These are phyloP conservation scores for Crithidia expoeki DNA, from an alignment of 208 protist genomes.

Conservation along the genomic window DNA sequence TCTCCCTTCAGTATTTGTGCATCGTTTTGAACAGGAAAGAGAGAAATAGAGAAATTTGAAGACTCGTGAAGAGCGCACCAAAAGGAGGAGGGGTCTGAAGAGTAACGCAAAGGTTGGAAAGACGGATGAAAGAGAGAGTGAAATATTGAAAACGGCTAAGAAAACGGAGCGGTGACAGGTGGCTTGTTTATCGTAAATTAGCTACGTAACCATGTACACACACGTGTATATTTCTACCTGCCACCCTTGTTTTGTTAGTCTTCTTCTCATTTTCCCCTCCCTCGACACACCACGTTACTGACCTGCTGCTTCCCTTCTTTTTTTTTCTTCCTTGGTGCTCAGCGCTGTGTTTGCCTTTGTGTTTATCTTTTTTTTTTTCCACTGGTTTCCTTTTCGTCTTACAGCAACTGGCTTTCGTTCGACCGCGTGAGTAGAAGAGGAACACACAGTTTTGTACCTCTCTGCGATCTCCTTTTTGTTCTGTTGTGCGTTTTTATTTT, in stretches of 20 bases:
- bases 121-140: too few species aligned
- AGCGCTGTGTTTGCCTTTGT: not conserved
- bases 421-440: not conserved
- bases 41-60: not conserved
- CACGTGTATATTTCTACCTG: not conserved
- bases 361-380: not conserved
- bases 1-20: too few species aligned
- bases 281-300: too few species aligned
- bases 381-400: not conserved
- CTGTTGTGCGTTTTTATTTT: not conserved
- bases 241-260: not conserved
- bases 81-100: not conserved
- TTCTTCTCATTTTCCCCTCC: not conserved
- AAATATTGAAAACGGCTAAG: too few species aligned
- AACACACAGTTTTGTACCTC: not conserved
- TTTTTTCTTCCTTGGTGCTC: not conserved
- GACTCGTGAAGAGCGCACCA: not conserved
- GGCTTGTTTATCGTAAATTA: too few species aligned
- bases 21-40: not conserved
- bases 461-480: not conserved
- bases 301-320: constrained; percentile 1
- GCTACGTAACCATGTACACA: too few species aligned
- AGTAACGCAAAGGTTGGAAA: too few species aligned
- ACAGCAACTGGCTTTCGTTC: constrained; percentile 16
- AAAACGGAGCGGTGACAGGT: too few species aligned